Base-by-base conservation (phyloP, 108 stramenopile species). In the Skeletonema costatum region DNA sequence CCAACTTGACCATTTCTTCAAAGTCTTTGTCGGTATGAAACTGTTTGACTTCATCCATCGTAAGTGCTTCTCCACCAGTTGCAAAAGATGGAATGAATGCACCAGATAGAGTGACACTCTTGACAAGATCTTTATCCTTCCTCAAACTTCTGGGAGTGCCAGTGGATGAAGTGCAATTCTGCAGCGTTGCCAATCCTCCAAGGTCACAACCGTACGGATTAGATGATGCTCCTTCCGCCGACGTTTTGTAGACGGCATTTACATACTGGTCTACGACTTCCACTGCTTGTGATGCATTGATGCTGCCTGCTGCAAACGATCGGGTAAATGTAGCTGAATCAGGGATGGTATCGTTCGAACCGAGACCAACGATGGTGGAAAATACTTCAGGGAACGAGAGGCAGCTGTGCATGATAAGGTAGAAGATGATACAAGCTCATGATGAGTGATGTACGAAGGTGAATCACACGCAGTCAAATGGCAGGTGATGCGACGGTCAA, bases 91-190 rank as follows among this genome's bases (percentile, higher is more conserved):
- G 80, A 2, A 82, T 80, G 60, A 91, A 91, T 29, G 88, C 60
- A 38, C 92, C 92, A 2, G 90, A 84, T 39, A 93, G 65, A 2
- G 92, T 90, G 2, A 87, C 92, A 32, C 87, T 62, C 31, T 85
- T 87, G 77, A 93, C 77, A 38, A 86, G 67, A n/a, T 74, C 66
- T 11, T 60, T 71, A 64, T 67, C 64, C 8, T 48, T 39, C 41
- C 61, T 60, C 59, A 66, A 32, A 41, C n/a, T 70, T 30, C 7
- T 75, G 29, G 64, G 38, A 66, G 76, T 51, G 2, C 19, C 21
- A n/a, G 35, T 32, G 10, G 25, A 13, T 2, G 58, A 29, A 4
- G 62, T 35, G 38, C 77, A 77, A 60, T 78, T 77, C 7, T 68
- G 64, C 72, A 93, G 69, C 25, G 65, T 80, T 4, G 88, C 86